Base-by-base conservation (phyloP, 495 filamentous ascomycete genomes). In the Penicillium riverlandense region DNA sequence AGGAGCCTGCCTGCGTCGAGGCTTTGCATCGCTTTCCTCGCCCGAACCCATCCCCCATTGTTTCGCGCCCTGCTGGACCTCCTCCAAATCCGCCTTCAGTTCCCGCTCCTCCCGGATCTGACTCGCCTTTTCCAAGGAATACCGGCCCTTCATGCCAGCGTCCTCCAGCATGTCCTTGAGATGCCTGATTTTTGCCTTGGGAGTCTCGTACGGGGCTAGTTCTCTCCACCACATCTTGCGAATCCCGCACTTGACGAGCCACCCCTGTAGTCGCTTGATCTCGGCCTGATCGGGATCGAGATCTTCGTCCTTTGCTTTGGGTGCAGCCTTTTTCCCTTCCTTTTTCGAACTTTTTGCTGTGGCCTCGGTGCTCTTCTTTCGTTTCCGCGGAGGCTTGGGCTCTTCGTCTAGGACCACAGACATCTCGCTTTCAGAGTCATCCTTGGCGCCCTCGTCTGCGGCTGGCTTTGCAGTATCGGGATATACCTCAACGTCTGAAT, bases 161-260 rank as follows among this genome's bases (percentile, higher is more conserved):
- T 92, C 86, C 16, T 72, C 71, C 29, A 98, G 74, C 78, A 94
- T 82, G 4, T 62, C 61, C 54, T 79, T 88, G 11, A 97, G 76
- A 62, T 95, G 88, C 43, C 68, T 67, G 45, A 96, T 89, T 70
- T 96, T 96, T 8, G 77, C 86, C 52, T 83, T 86, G 11, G 76
- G 59, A 22, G 83, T 87, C 37, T 80, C 83, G 57, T 79, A 85
- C 49, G 86, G 83, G 45, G 75, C 74, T 40, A 98, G 75, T 65
- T 95, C 88, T 44, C 82, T 78, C 32, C 71, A 72, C 92, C 94
- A 98, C 50, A 96, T 77, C 58, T 96, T 97, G 29, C 88, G 86
- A 38, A 98, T 80, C 13, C 92, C 92, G 55, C 92, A 98, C 68
- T 95, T 96, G 35, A 85, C 54, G 28, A 98, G 74, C 65, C 89